phyloP scores from a whole-genome alignment of 768 basidiomycete species.

The Boletus barrowsii region DNA sequence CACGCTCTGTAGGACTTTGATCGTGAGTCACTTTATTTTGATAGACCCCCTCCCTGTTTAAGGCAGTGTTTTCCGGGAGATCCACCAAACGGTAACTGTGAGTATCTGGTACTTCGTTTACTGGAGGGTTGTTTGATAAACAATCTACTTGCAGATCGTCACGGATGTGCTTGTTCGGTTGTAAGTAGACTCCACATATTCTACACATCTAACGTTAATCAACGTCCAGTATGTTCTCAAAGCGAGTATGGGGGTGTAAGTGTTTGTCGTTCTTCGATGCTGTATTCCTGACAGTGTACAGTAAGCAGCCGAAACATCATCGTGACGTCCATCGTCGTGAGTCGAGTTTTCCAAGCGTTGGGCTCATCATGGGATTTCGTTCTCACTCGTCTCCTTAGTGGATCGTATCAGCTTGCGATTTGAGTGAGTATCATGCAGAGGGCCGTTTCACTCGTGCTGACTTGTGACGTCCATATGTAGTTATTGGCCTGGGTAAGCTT shows the following conservation, averaged over 20 bases:
- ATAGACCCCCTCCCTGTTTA: background rate
- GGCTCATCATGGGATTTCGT: background rate
- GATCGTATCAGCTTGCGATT: conserved; percentile 41
- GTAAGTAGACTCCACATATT: conserved; percentile 14
- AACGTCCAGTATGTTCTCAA: conserved; percentile 43
- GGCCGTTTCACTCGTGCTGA: background rate
- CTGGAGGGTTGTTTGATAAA: background rate
- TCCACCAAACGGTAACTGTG: conserved; percentile 55
- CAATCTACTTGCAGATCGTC: conserved; percentile 35
- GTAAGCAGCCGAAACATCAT: conserved; percentile 43
- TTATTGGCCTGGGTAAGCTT: conserved; percentile 11
- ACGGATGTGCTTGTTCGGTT: conserved; percentile 49
- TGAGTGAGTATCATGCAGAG: conserved; percentile 35
- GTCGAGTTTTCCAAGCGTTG: conserved; percentile 13
- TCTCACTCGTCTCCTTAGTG: conserved; percentile 25
- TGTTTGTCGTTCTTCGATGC: background rate
- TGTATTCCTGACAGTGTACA: conserved; percentile 28
- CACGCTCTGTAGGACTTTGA: conserved; percentile 41
- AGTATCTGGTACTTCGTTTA: conserved; percentile 15
- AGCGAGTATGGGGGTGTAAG: conserved; percentile 50
- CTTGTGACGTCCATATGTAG: background rate
- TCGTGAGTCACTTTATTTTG: conserved; percentile 35
- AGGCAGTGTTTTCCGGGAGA: conserved; percentile 27
- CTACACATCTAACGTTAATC: background rate
- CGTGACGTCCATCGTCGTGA: conserved; percentile 46